Base-by-base conservation (phyloP, 2,329 filamentous ascomycete genomes). In the Calonectria pseudoreteaudii region DNA sequence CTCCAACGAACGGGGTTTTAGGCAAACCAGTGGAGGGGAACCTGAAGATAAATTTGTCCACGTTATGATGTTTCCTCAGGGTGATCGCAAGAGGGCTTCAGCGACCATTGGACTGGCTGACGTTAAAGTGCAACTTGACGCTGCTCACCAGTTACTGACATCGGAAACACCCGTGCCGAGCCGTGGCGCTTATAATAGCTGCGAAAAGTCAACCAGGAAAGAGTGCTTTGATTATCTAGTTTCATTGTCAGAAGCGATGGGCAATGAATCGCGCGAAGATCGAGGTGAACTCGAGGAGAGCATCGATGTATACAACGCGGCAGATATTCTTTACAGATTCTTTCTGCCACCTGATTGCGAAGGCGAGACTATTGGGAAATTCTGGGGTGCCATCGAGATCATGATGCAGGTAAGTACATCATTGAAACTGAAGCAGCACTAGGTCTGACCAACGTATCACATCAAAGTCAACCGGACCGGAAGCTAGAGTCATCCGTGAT, bases 311-410 rank as follows among this genome's bases (percentile, higher is more conserved):
- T 84, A 86, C 69, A 87, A 87, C 71, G 82, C 82, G 36, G 83
- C 84, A 2, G 84, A 87, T 44, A 73, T 79, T 2, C 41, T 88
- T 0, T 87, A 87, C 73, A 79, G 79, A 10, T 84, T 88, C 47
- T 89, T 88, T 71, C 79, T 88, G 10, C 86, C 87, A 0, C 47
- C 76, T 0, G 71, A 78, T 1, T 83, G 83, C 28, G 77, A 83
- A 11, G 84, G 83, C 0, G 83, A 86, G 0, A 88, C 86, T 4
- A 81, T 81, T 1, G 72, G 74, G 7, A 87, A 86, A 68, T 88
- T 84, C 68, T 89, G 87, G 87, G 87, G 86, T 2, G 84, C 86
- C n/a, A 49, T 86, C 0, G 79, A 79, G 70, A 72, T 67, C 3
- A 30, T 84, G 7, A 72, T 85, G 6, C 53, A 70, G 44, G 84